Conservation (phyloP, 805 yeast genomes). For the Yarrowia osloensis region DNA sequence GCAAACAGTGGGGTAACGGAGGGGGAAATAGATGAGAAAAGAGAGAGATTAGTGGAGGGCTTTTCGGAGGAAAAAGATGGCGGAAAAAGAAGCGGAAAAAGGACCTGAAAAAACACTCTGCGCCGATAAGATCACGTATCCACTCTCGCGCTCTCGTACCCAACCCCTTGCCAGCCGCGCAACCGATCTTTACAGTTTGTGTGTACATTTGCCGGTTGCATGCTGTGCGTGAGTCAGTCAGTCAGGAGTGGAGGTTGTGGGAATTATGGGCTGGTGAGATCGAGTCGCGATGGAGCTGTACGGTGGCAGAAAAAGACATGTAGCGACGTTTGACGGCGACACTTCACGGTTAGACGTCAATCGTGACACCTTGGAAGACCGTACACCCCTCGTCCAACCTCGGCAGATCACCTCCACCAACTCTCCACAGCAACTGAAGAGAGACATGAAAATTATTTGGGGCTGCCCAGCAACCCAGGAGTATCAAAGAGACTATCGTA, state of each 20-base stretch:
- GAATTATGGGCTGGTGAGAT: too few relatives aligned
- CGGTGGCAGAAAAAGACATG: background rate
- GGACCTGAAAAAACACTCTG: background rate
- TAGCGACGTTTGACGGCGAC: background rate
- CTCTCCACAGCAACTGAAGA: background rate
- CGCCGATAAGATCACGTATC: background rate
- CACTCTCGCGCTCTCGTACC: background rate
- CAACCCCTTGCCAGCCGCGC: conserved; percentile 22
- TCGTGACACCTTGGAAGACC: too few relatives aligned
- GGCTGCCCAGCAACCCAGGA: background rate
- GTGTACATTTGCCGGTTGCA: conserved; percentile 23
- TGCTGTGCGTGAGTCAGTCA: conserved; percentile 1
- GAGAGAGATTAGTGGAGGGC: too few relatives aligned
- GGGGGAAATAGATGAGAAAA: background rate
- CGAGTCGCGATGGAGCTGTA: too few relatives aligned
- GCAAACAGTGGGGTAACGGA: conserved; percentile 10
- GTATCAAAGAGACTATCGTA: background rate
- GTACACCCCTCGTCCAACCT: too few relatives aligned
- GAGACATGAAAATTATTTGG: background rate
- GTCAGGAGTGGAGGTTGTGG: background rate
- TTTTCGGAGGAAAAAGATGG: too few relatives aligned
- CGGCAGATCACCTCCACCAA: background rate
- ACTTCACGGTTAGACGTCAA: too few relatives aligned
- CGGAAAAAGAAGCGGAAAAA: too few relatives aligned
- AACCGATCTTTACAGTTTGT: conserved; percentile 1